Percentiles rank a stretch among this genome's conserved stretches.
These are phyloP conservation scores for Populus hybrid DNA, from an alignment of 441 rosid genomes.

Conservation along the genomic window DNA sequence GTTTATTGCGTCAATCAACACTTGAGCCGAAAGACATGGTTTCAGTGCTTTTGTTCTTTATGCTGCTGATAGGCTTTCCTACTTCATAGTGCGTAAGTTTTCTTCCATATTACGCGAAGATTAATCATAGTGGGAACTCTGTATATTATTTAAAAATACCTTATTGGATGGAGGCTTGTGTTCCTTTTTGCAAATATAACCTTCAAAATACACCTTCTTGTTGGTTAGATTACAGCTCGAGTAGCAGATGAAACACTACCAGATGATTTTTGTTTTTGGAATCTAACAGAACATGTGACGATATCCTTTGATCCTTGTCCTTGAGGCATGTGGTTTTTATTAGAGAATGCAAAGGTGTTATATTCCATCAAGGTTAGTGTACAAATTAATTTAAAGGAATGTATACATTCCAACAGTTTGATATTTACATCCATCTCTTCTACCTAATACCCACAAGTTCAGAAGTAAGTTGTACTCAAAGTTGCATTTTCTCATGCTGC, in stretches of 20 bases:
- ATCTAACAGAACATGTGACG: conserved; percentile 14
- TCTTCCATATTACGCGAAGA: conserved; percentile 31
- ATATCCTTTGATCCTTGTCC: conserved; percentile 8
- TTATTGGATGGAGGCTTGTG: neutral
- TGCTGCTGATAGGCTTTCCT: conserved; percentile 27
- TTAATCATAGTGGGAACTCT: conserved; percentile 15
- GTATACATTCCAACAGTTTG: conserved; percentile 31
- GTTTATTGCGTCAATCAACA: conserved; percentile 35
- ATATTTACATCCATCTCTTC: conserved; percentile 39
- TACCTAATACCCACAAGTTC: conserved; percentile 41
- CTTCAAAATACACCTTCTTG: conserved; percentile 12
- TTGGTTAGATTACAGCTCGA: neutral
- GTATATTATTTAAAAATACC: neutral
- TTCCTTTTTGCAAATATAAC: conserved; percentile 8
- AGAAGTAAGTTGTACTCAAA: conserved; percentile 46
- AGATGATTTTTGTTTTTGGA: conserved; percentile 11
- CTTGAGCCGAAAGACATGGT: conserved; percentile 53
- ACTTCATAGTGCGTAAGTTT: conserved; percentile 17
- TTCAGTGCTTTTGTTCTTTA: conserved; percentile 38
- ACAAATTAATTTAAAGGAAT: conserved; percentile 42
- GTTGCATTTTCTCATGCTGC: conserved; percentile 15
- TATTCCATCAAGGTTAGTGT: conserved; percentile 46
- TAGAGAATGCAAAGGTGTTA: conserved; percentile 37
- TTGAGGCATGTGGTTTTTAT: conserved; percentile 9
- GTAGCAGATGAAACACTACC: neutral